Conservation (phyloP, 352 stramenopile species). For the Thalassiosira livingstoniorum region DNA sequence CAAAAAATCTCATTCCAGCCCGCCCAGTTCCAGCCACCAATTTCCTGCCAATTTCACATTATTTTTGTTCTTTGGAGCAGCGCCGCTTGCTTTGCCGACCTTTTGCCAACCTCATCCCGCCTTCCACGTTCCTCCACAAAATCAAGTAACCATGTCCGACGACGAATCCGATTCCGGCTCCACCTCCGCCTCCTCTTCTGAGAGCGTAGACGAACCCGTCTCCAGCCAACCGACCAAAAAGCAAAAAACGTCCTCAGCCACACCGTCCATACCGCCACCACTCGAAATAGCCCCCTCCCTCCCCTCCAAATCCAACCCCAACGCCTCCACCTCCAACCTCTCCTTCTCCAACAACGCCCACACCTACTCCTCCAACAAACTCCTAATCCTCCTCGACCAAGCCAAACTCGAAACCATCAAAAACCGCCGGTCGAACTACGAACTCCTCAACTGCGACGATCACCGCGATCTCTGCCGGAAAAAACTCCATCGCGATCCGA, state of each 20-base stretch:
- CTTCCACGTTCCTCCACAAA: neutral
- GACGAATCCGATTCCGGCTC: constrained; percentile 48
- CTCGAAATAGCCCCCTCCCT: constrained; percentile 66
- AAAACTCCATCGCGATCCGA: constrained; percentile 90
- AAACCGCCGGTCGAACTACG: constrained; percentile 97
- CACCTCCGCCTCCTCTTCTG: constrained; percentile 35
- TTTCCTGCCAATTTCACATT: neutral
- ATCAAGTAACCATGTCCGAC: constrained; percentile 33
- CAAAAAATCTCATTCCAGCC: neutral
- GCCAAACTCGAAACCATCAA: constrained; percentile 99
- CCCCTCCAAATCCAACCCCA: constrained; percentile 29
- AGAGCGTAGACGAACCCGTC: neutral
- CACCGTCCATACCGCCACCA: constrained; percentile 46
- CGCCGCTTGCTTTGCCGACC: neutral
- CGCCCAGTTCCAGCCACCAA: too few species aligned
- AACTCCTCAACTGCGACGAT: constrained; percentile 99
- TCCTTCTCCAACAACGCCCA: constrained; percentile 35
- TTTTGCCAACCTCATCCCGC: neutral
- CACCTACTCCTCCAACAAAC: constrained; percentile 57
- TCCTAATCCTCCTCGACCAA: constrained; percentile 98
- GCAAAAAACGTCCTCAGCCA: constrained; percentile 34
- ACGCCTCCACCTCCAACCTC: constrained; percentile 47
- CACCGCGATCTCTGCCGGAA: constrained; percentile 88
- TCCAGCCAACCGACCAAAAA: constrained; percentile 55
- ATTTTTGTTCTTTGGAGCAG: neutral